These are phyloP conservation scores for Sodiomyces alkalinus DNA, from an alignment of 2,329 filamentous ascomycete species.

Conservation along the genomic window DNA sequence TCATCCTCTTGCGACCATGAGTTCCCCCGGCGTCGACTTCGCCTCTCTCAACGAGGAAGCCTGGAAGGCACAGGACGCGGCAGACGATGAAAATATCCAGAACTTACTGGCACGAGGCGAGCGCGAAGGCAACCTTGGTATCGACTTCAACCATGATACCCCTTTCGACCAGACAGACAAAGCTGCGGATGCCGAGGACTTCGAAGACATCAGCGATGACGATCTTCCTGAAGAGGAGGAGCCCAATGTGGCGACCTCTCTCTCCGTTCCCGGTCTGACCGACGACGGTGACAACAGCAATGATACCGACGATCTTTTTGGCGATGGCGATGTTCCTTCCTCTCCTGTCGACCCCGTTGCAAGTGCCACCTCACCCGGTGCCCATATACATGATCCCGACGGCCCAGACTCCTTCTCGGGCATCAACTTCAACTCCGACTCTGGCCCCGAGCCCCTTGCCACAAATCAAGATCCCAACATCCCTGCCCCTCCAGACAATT, in stretches of 20 bases:
- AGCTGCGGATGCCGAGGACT: conserved; percentile 85
- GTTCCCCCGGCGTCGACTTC: too few species aligned
- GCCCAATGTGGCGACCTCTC: conserved; percentile 22
- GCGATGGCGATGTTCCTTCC: conserved; percentile 34
- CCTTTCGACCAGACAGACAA: conserved; percentile 57
- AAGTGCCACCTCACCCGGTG: conserved; percentile 27
- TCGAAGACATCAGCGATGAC: conserved; percentile 79
- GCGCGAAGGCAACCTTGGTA: conserved; percentile 20
- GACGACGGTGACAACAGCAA: conserved; percentile 46
- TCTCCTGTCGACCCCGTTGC: conserved; percentile 29
- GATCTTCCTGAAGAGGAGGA: conserved; percentile 74
- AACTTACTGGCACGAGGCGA: conserved; percentile 27
- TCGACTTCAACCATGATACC: conserved; percentile 26
- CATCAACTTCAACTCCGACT: conserved; percentile 32
- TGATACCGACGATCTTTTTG: conserved; percentile 54
- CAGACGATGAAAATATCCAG: conserved; percentile 32
- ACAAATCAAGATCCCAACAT: conserved; percentile 46
- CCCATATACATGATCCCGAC: conserved; percentile 25
- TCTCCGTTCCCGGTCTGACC: conserved; percentile 36
- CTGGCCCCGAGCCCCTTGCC: conserved; percentile 24
- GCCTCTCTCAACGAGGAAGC: neutral
- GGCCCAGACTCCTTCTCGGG: conserved; percentile 20
- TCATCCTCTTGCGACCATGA: too few species aligned
- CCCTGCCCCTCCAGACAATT: conserved; percentile 55
- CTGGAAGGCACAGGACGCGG: conserved; percentile 27